These are phyloP conservation scores for Zygotorulaspora florentina DNA, from an alignment of 805 yeast species.

Conservation along the genomic window DNA sequence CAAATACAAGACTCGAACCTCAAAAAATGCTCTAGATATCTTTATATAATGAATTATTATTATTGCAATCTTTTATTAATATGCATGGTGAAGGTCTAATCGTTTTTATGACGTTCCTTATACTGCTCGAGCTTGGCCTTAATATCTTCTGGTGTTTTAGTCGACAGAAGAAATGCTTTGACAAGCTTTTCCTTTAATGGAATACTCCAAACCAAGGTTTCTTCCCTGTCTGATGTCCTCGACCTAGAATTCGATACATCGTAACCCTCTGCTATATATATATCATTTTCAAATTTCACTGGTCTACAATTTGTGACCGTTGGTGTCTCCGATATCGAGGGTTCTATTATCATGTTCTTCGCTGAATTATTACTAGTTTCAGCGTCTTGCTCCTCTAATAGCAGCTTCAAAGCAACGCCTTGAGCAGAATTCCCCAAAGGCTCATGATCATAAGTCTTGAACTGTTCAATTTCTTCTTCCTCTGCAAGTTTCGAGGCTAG, in stretches of 20 bases:
- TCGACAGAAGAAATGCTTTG: conserved; percentile 7
- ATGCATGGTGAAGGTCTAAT: background rate
- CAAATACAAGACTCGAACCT: background rate
- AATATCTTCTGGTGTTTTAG: conserved; percentile 5
- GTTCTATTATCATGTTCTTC: background rate
- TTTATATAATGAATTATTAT: background rate
- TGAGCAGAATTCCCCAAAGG: conserved; percentile 1
- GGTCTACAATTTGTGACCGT: background rate
- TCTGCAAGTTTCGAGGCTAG: conserved; percentile 12
- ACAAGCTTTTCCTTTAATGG: conserved; percentile 5
- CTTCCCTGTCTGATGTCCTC: background rate
- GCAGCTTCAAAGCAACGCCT: conserved; percentile 8
- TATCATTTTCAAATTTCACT: background rate
- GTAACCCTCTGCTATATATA: background rate
- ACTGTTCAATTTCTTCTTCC: conserved; percentile 6
- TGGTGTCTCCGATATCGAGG: background rate
- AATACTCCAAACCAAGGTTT: conserved; percentile 1
- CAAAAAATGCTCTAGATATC: background rate
- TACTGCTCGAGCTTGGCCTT: conserved; percentile 3
- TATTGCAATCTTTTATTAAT: no score
- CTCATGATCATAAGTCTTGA: background rate
- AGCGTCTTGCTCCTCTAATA: conserved; percentile 1
- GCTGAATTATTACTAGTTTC: background rate
- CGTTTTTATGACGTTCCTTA: conserved; percentile 5
- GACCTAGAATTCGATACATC: background rate